A percentile compares a stretch with the other conserved stretches of the same genome.
phyloP scores from a whole-genome alignment of 2,329 filamentous ascomycete genomes.

The Cadophora sp. region DNA sequence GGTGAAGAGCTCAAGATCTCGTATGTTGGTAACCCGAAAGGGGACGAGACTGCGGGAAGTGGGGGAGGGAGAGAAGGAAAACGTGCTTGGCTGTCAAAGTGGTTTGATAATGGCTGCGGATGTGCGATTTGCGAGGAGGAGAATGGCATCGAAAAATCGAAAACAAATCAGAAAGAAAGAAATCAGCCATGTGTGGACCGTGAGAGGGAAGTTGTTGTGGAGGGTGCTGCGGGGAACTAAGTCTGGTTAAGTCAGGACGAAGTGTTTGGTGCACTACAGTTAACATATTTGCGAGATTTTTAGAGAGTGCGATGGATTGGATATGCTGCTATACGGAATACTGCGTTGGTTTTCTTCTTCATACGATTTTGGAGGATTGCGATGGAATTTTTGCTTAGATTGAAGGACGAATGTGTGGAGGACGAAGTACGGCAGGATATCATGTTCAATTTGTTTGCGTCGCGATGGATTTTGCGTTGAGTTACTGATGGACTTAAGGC shows the following conservation, averaged over 20 bases:
- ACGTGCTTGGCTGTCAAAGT: conserved; percentile 35
- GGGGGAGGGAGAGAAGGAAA: conserved; percentile 20
- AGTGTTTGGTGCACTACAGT: neutral
- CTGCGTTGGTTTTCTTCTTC: neutral
- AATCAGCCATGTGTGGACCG: neutral
- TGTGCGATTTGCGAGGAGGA: conserved; percentile 38
- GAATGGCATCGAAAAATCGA: conserved; percentile 18
- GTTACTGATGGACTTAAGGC: neutral
- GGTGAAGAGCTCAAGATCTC: conserved; percentile 42
- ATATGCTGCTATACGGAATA: neutral
- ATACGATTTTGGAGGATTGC: neutral
- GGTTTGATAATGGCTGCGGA: conserved; percentile 42
- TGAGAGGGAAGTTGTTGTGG: neutral
- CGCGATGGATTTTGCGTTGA: conserved; percentile 15
- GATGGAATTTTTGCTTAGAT: conserved; percentile 5
- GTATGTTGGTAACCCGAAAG: conserved; percentile 39
- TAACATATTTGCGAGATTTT: neutral
- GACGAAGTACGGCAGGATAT: neutral
- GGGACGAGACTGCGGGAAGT: conserved; percentile 1
- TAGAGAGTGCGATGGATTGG: neutral
- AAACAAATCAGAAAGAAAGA: neutral
- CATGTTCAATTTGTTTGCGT: neutral
- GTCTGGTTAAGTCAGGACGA: neutral
- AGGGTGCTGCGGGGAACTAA: neutral
- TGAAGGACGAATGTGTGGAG: neutral